These are phyloP conservation scores for Sisymbrium irio DNA, from an alignment of 345 rosid genomes.

Conservation along the genomic window DNA sequence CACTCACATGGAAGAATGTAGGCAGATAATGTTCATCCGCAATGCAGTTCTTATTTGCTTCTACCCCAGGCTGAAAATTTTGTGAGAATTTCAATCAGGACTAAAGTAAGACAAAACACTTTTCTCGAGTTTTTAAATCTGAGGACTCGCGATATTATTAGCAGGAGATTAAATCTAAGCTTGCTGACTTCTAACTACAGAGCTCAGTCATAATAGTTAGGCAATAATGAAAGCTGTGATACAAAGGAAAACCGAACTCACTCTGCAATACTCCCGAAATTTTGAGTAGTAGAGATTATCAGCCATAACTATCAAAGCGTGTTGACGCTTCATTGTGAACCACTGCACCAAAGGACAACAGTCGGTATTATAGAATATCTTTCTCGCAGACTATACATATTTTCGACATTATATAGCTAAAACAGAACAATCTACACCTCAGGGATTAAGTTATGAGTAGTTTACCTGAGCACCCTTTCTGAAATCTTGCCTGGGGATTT, in stretches of 20 bases:
- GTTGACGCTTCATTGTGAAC: slow-evolving; percentile 98
- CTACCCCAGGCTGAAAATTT: slow-evolving; percentile 78
- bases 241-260: slow-evolving; percentile 21
- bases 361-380: not conserved
- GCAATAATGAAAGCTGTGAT: not conserved
- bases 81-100: slow-evolving; percentile 38
- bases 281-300: slow-evolving; percentile 88
- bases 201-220: not conserved
- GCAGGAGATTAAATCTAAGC: not conserved
- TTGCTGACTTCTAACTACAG: not conserved
- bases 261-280: slow-evolving; percentile 93
- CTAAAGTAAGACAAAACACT: not conserved
- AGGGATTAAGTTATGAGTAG: not conserved
- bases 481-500: slow-evolving; percentile 80
- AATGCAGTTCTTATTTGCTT: slow-evolving; percentile 84
- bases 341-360: slow-evolving; percentile 56
- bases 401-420: not conserved
- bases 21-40: slow-evolving; percentile 99
- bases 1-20: slow-evolving; percentile 80
- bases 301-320: slow-evolving; percentile 89
- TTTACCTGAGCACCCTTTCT: slow-evolving; percentile 99
- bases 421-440: slow-evolving; percentile 7
- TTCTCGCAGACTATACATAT: not conserved
- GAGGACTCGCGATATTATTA: no score
- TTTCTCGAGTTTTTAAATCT: not conserved